phyloP scores from a whole-genome alignment of 2,329 filamentous ascomycete species.

The Coniochaeta sp. region DNA sequence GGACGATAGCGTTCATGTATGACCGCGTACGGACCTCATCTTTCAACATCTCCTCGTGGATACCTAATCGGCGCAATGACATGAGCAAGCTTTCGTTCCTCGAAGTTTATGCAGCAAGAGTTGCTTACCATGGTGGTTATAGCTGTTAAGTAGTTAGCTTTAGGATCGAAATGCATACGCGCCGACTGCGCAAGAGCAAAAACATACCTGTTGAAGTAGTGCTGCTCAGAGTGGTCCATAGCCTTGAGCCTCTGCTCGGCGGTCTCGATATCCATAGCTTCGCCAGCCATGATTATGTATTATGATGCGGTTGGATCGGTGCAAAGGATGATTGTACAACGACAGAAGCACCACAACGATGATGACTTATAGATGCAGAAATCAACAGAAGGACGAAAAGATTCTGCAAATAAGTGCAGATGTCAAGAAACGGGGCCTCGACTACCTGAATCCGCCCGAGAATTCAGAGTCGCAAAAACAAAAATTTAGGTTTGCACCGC shows the following conservation, averaged over 20 bases:
- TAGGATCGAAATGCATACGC: background rate
- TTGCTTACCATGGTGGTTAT: conserved; percentile 76
- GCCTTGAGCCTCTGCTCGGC: conserved; percentile 57
- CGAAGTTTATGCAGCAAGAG: conserved; percentile 1
- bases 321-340: background rate
- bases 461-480: background rate
- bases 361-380: background rate
- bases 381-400: background rate
- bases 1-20: conserved; percentile 95
- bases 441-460: background rate
- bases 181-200: conserved; percentile 11
- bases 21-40: conserved; percentile 95
- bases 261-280: conserved; percentile 50
- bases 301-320: background rate
- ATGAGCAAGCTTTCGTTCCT: conserved; percentile 16
- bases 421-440: background rate
- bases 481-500: conserved; percentile 1
- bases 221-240: conserved; percentile 92
- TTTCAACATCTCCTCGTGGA: conserved; percentile 99
- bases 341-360: background rate
- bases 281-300: conserved; percentile 30
- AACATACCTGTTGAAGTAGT: conserved; percentile 94
- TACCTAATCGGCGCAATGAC: conserved; percentile 49
- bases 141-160: conserved; percentile 44
- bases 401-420: background rate